phyloP scores from a whole-genome alignment of 2,329 filamentous ascomycete species.

The Thelonectria discophora region DNA sequence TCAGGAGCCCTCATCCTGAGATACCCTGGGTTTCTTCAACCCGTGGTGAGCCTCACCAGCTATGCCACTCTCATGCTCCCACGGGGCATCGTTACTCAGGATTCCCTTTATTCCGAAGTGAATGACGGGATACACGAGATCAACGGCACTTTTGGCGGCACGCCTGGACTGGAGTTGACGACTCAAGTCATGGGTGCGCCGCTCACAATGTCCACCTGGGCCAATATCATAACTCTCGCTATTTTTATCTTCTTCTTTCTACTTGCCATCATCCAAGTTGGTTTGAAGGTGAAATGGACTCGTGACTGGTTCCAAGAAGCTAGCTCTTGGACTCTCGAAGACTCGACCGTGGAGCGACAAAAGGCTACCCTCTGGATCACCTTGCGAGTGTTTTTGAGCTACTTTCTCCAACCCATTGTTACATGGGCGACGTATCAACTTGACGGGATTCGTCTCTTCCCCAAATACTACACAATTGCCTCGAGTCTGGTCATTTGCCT shows the following conservation, averaged over 20 bases:
- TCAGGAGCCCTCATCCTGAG: conserved; percentile 74
- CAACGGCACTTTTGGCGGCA: conserved; percentile 68
- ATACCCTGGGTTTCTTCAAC: conserved; percentile 79
- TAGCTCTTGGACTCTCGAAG: conserved; percentile 26
- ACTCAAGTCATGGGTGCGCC: conserved; percentile 74
- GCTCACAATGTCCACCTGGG: conserved; percentile 71
- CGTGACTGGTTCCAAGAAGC: conserved; percentile 20
- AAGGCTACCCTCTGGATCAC: conserved; percentile 42
- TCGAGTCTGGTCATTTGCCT: conserved; percentile 32
- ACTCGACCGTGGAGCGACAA: conserved; percentile 46
- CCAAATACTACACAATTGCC: conserved; percentile 48
- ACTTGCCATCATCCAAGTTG: conserved; percentile 62
- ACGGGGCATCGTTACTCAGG: conserved; percentile 38
- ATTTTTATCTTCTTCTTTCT: conserved; percentile 65
- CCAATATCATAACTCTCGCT: conserved; percentile 72
- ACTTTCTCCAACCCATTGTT: conserved; percentile 76
- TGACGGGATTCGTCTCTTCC: conserved; percentile 26
- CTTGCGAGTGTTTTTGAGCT: conserved; percentile 70
- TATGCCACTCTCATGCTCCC: conserved; percentile 75
- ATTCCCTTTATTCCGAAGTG: conserved; percentile 40
- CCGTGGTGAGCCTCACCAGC: conserved; percentile 70
- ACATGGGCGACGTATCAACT: conserved; percentile 79
- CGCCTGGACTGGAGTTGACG: conserved; percentile 69
- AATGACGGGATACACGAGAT: conserved; percentile 70
- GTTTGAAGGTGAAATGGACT: conserved; percentile 49